Evolutionary conservation across 257 asterid species (phyloP), one percentile per base, ranked within the genome.

Genomic region (Galeopsis tetrahit): DNA sequence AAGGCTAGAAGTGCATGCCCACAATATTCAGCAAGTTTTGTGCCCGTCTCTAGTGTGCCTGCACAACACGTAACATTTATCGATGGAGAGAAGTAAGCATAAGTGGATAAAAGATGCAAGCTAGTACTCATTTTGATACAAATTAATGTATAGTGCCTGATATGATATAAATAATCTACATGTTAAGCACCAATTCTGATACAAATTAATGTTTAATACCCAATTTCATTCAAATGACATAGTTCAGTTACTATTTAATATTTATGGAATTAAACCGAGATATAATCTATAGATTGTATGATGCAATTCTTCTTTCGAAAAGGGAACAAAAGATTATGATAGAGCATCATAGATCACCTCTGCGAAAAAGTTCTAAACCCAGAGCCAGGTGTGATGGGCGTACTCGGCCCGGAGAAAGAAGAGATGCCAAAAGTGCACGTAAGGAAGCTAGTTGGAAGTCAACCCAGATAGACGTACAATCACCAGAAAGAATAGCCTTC

Each of bases 341-440:
- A 53, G 58, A 48, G 61, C 32, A 34, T 46, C 48, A 56, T 70
- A 38, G 49, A 71, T 80, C 75, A 89, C 97, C 97, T 89, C 77
- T 80, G 14, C 84, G 89, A 64, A 88, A 89, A 78, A 91, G 93
- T 68, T 88, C 85, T 4, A 86, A 85, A 74, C 90, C 78, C 49
- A 75, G 86, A 55, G 89, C 81, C 14, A 91, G 86, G 80, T 91
- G 85, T 4, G 91, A 77, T 17, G 97, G 92, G 52, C 93, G 93
- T 69, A 59, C 78, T 68, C 79, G 81, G 68, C 90, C 85, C 3
- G 93, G 89, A 7, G 98, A 94, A 86, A 88, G 86, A 73, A 94
- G 95, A 76, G 98, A 94, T 44, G 93, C 97, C 83, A 85, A 77
- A 82, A 94, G 95, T 58, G 98, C 97, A 66, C 83, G 96, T 43